A percentile compares a stretch with the other conserved stretches of the same genome.
These are phyloP conservation scores for Mortierella polycephala DNA, from an alignment of 371 early-diverging fungal genomes.

Conservation along the genomic window DNA sequence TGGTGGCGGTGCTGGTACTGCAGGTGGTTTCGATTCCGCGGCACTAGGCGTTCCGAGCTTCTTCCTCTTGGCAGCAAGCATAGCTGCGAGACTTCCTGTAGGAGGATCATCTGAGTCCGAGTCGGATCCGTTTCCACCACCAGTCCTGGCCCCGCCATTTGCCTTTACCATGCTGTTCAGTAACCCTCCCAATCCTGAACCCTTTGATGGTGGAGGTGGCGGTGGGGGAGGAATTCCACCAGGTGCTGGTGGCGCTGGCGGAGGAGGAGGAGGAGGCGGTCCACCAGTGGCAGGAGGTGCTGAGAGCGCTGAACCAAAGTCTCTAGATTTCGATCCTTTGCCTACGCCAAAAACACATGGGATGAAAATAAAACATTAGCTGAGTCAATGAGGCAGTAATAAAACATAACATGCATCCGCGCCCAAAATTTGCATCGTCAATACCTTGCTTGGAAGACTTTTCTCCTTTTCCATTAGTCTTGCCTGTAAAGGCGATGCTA, in stretches of 20 bases:
- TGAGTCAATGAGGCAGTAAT: background rate
- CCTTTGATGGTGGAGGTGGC: slow-evolving; percentile 21
- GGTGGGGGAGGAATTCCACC: slow-evolving; percentile 34
- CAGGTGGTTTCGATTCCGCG: slow-evolving; percentile 29
- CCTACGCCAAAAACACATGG: background rate
- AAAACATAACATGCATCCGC: too few species aligned
- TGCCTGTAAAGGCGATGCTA: slow-evolving; percentile 27
- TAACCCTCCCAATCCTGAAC: slow-evolving; percentile 26
- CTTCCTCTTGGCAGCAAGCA: slow-evolving; percentile 52
- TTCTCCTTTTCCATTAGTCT: slow-evolving; percentile 21
- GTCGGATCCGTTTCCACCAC: slow-evolving; percentile 17
- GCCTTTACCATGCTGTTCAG: slow-evolving; percentile 25
- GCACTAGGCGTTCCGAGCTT: slow-evolving; percentile 24
- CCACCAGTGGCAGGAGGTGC: slow-evolving; percentile 53
- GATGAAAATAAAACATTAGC: too few species aligned
- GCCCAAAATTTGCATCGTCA: too few species aligned
- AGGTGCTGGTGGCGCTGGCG: slow-evolving; percentile 19
- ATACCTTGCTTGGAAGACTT: slow-evolving; percentile 26
- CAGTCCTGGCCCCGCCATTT: background rate
- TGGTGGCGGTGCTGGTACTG: slow-evolving; percentile 32
- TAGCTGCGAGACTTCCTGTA: slow-evolving; percentile 38
- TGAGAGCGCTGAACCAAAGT: slow-evolving; percentile 20
- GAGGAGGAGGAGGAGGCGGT: slow-evolving; percentile 37
- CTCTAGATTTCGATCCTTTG: slow-evolving; percentile 1
- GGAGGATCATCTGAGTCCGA: slow-evolving; percentile 45